Evolutionary conservation across 805 yeast species (phyloP).

Genomic region (Saccharomycopsis sp.): DNA sequence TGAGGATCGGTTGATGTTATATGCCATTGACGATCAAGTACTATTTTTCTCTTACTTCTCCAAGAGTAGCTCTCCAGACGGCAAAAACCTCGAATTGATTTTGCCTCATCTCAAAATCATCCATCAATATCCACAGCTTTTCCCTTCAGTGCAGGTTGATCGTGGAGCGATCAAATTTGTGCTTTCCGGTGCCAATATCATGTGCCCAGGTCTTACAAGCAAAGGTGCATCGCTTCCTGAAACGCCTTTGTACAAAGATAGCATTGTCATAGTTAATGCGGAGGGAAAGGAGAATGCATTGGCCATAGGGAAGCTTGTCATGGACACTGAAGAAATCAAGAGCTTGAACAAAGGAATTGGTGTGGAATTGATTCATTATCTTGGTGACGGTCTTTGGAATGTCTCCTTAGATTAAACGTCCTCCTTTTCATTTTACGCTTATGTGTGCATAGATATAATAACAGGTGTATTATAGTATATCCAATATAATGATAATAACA

Average conservation of each 20-base stretch:
- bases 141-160: slow-evolving; percentile 86
- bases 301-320: slow-evolving; percentile 80
- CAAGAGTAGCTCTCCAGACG: background rate
- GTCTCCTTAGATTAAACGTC: slow-evolving; percentile 28
- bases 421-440: background rate
- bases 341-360: slow-evolving; percentile 82
- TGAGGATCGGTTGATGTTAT: slow-evolving; percentile 81
- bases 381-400: slow-evolving; percentile 87
- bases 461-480: background rate
- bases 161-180: slow-evolving; percentile 96
- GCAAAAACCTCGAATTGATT: slow-evolving; percentile 47
- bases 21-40: slow-evolving; percentile 65
- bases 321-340: slow-evolving; percentile 88
- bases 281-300: slow-evolving; percentile 89
- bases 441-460: background rate
- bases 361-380: slow-evolving; percentile 71
- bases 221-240: slow-evolving; percentile 80
- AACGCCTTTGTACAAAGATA: slow-evolving; percentile 50
- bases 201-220: slow-evolving; percentile 93
- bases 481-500: background rate
- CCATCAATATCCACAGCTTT: slow-evolving; percentile 75
- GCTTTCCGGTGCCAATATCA: slow-evolving; percentile 90
- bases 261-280: slow-evolving; percentile 78
- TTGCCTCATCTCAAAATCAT: slow-evolving; percentile 64
- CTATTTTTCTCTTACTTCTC: slow-evolving; percentile 69